These are phyloP conservation scores for Boletus vinaceobasis DNA, from an alignment of 768 basidiomycete genomes.

Conservation along the genomic window DNA sequence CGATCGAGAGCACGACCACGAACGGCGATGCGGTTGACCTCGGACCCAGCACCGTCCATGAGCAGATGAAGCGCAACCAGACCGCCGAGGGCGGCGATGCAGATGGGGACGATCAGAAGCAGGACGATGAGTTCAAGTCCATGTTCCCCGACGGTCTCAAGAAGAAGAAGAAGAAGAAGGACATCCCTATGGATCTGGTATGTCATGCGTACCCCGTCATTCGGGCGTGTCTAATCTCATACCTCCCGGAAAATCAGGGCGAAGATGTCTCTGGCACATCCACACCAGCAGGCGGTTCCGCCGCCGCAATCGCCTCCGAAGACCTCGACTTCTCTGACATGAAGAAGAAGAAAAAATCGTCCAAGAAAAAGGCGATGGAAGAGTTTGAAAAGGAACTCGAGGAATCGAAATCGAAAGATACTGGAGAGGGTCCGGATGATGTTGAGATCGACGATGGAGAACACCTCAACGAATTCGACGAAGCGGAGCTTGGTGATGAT, in stretches of 20 bases:
- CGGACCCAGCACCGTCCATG: slow-evolving; percentile 71
- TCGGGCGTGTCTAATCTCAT: background rate
- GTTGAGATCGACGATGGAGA: slow-evolving; percentile 58
- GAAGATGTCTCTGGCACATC: slow-evolving; percentile 64
- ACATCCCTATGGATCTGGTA: slow-evolving; percentile 80
- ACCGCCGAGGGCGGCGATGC: slow-evolving; percentile 36
- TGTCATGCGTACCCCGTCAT: slow-evolving; percentile 24
- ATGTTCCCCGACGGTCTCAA: slow-evolving; percentile 83
- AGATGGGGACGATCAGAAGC: slow-evolving; percentile 44
- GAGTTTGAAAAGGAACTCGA: slow-evolving; percentile 93
- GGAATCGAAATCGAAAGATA: slow-evolving; percentile 62
- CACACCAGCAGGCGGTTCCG: slow-evolving; percentile 42
- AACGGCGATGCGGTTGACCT: slow-evolving; percentile 75
- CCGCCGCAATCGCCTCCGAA: slow-evolving; percentile 52
- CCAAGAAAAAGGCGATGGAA: slow-evolving; percentile 89
- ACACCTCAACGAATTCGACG: slow-evolving; percentile 67
- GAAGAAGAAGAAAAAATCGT: slow-evolving; percentile 93
- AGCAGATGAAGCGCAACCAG: slow-evolving; percentile 58
- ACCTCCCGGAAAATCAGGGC: slow-evolving; percentile 37
- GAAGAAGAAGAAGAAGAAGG: slow-evolving; percentile 94
- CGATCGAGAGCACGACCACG: slow-evolving; percentile 66
- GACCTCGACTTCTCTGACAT: slow-evolving; percentile 94
- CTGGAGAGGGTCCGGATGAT: slow-evolving; percentile 56
- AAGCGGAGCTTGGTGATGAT: slow-evolving; percentile 85
- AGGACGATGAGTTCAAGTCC: slow-evolving; percentile 73